Evolutionary conservation across 2,329 filamentous ascomycete genomes (phyloP), one percentile per base, ranked within the genome.

Genomic region (Claviceps sp.): DNA sequence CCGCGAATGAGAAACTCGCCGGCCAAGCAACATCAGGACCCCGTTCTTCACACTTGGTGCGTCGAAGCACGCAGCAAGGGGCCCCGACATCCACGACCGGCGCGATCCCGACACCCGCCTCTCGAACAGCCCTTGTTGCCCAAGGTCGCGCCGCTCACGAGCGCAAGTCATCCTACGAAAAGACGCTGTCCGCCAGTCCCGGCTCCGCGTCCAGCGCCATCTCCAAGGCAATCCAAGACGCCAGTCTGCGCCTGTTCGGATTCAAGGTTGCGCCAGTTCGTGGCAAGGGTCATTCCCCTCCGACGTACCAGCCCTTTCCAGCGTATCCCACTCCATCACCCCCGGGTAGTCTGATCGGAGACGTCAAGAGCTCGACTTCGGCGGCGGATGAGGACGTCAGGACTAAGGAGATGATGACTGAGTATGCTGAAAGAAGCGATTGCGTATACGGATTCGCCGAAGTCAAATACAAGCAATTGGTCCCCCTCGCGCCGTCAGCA

Each of bases 381-480:
- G 63, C 60, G 18, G 89, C 96, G 57, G 89, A 96, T 57, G 90
- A 96, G 62, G 93, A 97, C 63, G 74, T 77, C 16, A 81, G 79
- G 57, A 82, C 86, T 42, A 82, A 91, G 2, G 85, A 89, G 61
- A 78, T 81, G 45, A 89, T 97, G 53, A 91, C 98, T 65, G 90
- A 97, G 60, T 85, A 88, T 57, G 93, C 93, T 1, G 93, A 89
- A 37, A 79, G 90, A 41, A 96, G 90, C 63, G 90, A 98, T 65
- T 93, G 96, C 46, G 90, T 98, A 2, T 98, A 90, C 65, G 90
- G 91, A 3, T 97, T 98, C 67, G 93, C 93, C 5, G 91, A 98
- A 69, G 91, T 98, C 63, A 98, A 98, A 68, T 96, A 94, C 69
- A 93, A 94, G 67, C 93, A 98, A 67, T 77, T 98, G n/a, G 81